phyloP scores from a whole-genome alignment of 2,329 filamentous ascomycete species.

The Didymella segeticola region DNA sequence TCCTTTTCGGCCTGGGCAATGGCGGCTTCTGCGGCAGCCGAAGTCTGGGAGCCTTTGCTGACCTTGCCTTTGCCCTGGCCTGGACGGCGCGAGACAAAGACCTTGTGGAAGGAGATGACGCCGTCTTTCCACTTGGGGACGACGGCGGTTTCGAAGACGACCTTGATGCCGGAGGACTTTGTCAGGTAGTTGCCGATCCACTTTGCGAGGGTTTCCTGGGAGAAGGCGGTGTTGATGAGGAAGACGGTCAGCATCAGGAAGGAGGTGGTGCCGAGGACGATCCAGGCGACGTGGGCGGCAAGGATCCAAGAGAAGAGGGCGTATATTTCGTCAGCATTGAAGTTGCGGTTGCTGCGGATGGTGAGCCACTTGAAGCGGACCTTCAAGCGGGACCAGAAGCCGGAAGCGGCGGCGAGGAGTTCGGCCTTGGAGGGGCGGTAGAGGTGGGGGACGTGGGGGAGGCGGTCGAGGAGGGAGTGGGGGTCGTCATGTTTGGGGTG shows the following conservation, averaged over 20 bases:
- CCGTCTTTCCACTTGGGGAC: slow-evolving; percentile 95
- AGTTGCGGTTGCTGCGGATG: slow-evolving; percentile 90
- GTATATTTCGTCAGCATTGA: slow-evolving; percentile 95
- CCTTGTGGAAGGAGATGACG: slow-evolving; percentile 95
- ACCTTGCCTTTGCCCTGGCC: slow-evolving; percentile 83
- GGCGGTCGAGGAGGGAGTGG: slow-evolving; percentile 60
- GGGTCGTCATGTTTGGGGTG: slow-evolving; percentile 28
- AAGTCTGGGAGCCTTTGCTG: slow-evolving; percentile 86
- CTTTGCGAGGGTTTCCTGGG: slow-evolving; percentile 91
- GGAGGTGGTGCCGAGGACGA: slow-evolving; percentile 94
- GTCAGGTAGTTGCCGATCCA: slow-evolving; percentile 97
- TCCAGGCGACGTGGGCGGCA: slow-evolving; percentile 91
- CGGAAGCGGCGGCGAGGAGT: slow-evolving; percentile 85
- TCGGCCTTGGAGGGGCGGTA: slow-evolving; percentile 93
- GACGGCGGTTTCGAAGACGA: slow-evolving; percentile 97
- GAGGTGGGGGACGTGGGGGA: slow-evolving; percentile 67
- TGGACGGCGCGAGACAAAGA: slow-evolving; percentile 90
- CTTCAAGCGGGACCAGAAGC: slow-evolving; percentile 88
- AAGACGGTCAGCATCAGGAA: slow-evolving; percentile 94
- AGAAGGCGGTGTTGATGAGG: slow-evolving; percentile 93
- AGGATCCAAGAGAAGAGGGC: slow-evolving; percentile 96
- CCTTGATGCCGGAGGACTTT: slow-evolving; percentile 87
- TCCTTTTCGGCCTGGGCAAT: slow-evolving; percentile 59
- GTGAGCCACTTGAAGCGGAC: slow-evolving; percentile 98
- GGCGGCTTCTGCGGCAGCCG: slow-evolving; percentile 83